These are phyloP conservation scores for Hypoxylon rickii DNA, from an alignment of 495 filamentous ascomycete species.

Conservation along the genomic window DNA sequence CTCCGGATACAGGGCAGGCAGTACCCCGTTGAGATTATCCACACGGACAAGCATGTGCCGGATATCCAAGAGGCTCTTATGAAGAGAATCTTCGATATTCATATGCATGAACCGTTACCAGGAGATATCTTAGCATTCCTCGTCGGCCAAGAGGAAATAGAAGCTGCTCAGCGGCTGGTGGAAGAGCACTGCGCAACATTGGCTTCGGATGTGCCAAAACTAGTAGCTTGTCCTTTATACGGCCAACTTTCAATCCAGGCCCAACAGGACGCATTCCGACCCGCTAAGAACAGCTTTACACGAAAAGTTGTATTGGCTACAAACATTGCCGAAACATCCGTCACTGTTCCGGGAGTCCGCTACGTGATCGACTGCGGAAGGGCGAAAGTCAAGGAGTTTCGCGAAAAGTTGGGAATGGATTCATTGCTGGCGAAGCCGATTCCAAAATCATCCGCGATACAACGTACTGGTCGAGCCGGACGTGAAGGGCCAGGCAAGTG, in stretches of 20 bases:
- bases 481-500: slow-evolving; percentile 91
- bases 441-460: slow-evolving; percentile 90
- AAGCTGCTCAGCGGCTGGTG: slow-evolving; percentile 75
- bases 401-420: slow-evolving; percentile 81
- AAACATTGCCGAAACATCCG: slow-evolving; percentile 97
- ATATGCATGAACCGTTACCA: slow-evolving; percentile 83
- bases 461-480: slow-evolving; percentile 89
- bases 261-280: slow-evolving; percentile 84
- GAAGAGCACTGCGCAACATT: slow-evolving; percentile 76
- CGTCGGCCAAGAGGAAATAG: slow-evolving; percentile 92
- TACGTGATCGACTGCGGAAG: slow-evolving; percentile 94
- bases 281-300: slow-evolving; percentile 68
- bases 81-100: slow-evolving; percentile 85
- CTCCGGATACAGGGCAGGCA: slow-evolving; percentile 88
- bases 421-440: slow-evolving; percentile 90
- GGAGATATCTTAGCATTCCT: slow-evolving; percentile 95
- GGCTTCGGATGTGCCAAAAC: slow-evolving; percentile 73
- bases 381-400: slow-evolving; percentile 91
- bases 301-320: slow-evolving; percentile 92
- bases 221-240: slow-evolving; percentile 55
- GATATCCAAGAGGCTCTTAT: slow-evolving; percentile 85
- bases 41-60: slow-evolving; percentile 74
- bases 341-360: slow-evolving; percentile 91
- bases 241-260: slow-evolving; percentile 64
- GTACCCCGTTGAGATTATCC: slow-evolving; percentile 79